Base-by-base conservation (phyloP, 2,329 filamentous ascomycete genomes). In the Calonectria hawksworthii region DNA sequence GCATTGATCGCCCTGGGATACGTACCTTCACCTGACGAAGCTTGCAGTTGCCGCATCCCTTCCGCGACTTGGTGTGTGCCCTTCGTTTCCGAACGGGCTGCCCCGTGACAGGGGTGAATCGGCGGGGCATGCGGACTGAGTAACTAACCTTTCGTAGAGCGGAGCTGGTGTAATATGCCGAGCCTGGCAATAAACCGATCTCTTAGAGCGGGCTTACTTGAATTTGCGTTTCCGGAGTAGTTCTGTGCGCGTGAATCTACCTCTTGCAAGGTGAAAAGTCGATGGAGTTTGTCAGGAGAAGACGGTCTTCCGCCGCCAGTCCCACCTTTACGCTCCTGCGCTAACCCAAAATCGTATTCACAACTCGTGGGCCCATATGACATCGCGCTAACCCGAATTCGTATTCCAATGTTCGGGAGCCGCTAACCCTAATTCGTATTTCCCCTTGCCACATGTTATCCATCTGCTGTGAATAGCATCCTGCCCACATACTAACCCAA, bases 341-440 rank as follows among this genome's bases (percentile, higher is more conserved):
- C 56, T 63, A 63, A 11, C 56, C 56, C 56, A 63, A 63, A 63
- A 26, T 63, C 56, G 34, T 63, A 63, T 63, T 41, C 56, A 34
- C 56, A 61, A 16, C 18, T 23, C 4, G 9, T 34, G 30, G 0
- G 11, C 3, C 30, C 52, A 56, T 28, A 14, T 56, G 8, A n/a
- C 21, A 23, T 23, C 4, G 23, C 10, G 34, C 34, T 63, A 41
- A 63, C 56, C 56, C 56, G 30, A 63, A 63, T 63, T 21, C 34
- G 56, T 63, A 28, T 63, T 61, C 21, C 13, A 16, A 16, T 14
- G n/a, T n/a, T 32, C 30, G 30, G 8, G 4, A 32, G 30, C 30
- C 13, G n/a, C 56, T 63, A 63, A 21, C 56, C 23, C 56, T 21
- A 63, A 63, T 28, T 41, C 34, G 56, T 63, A 26, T 63, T 18